These are phyloP conservation scores for Solanum sitiens DNA, from an alignment of 257 asterid genomes.

Conservation along the genomic window DNA sequence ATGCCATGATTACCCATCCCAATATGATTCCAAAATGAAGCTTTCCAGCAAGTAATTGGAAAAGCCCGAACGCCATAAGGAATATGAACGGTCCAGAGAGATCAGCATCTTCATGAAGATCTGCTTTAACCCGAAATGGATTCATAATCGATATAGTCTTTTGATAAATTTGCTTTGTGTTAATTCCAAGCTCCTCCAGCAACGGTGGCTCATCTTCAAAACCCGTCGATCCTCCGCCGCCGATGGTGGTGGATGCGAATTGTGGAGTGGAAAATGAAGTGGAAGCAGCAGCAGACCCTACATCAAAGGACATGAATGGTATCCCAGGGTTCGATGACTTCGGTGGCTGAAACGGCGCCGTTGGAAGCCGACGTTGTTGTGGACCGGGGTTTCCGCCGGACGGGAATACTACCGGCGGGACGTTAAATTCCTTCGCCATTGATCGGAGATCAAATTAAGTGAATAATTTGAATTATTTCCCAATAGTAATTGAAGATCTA, in stretches of 20 bases:
- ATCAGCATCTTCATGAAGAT: constrained; percentile 88
- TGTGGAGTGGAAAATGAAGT: constrained; percentile 70
- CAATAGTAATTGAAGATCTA: background rate
- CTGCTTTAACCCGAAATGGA: constrained; percentile 54
- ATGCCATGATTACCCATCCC: constrained; percentile 81
- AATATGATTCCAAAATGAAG: constrained; percentile 70
- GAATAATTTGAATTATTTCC: background rate
- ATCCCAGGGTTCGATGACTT: constrained; percentile 53
- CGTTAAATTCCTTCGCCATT: constrained; percentile 78
- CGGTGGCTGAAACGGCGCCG: constrained; percentile 83
- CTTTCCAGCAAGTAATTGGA: constrained; percentile 87
- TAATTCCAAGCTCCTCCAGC: constrained; percentile 89
- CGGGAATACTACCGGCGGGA: constrained; percentile 76
- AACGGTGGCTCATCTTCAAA: constrained; percentile 92
- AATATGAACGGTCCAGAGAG: constrained; percentile 80
- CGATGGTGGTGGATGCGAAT: constrained; percentile 29
- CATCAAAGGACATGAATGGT: constrained; percentile 87
- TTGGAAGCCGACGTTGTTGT: constrained; percentile 72
- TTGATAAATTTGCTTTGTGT: constrained; percentile 78
- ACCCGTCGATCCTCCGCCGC: constrained; percentile 32
- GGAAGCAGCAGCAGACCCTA: constrained; percentile 60
- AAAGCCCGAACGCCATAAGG: constrained; percentile 78
- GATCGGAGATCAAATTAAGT: constrained; percentile 21
- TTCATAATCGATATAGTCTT: constrained; percentile 58
- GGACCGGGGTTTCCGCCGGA: constrained; percentile 57